Conservation (phyloP, 345 rosid genomes). For the Mangifera indica region DNA sequence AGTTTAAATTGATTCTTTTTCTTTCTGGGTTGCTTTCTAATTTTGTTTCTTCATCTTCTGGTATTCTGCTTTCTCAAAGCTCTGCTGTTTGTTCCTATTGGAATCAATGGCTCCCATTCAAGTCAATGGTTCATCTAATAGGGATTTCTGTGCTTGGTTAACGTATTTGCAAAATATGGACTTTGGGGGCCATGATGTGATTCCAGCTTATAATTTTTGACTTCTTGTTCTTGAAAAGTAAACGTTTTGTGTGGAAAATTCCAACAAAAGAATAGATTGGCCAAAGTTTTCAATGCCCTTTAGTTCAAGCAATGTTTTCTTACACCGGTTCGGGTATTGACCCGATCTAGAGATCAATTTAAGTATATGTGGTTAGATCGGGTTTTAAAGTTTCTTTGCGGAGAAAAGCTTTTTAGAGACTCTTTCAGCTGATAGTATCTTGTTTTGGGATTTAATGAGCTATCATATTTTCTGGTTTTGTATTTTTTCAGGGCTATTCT, state of each 20-base stretch:
- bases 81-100: neutral
- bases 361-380: too few species aligned
- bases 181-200: neutral
- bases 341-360: too few species aligned
- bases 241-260: neutral
- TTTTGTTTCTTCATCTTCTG: neutral
- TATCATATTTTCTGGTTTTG: neutral
- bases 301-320: neutral
- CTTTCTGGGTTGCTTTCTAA: neutral
- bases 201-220: neutral
- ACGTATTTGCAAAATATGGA: neutral
- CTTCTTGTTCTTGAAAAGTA: neutral
- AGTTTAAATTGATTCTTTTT: neutral
- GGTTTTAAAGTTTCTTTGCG: neutral
- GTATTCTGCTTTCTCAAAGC: neutral
- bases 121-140: neutral
- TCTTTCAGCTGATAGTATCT: too few species aligned
- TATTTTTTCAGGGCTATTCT: constrained; percentile 54
- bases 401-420: neutral
- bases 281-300: neutral
- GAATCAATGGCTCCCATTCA: neutral
- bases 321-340: too few species aligned
- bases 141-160: neutral
- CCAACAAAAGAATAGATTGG: neutral
- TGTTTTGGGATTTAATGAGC: neutral